phyloP scores from a whole-genome alignment of 164 flowering plant species.

The Vitis cinerea region DNA sequence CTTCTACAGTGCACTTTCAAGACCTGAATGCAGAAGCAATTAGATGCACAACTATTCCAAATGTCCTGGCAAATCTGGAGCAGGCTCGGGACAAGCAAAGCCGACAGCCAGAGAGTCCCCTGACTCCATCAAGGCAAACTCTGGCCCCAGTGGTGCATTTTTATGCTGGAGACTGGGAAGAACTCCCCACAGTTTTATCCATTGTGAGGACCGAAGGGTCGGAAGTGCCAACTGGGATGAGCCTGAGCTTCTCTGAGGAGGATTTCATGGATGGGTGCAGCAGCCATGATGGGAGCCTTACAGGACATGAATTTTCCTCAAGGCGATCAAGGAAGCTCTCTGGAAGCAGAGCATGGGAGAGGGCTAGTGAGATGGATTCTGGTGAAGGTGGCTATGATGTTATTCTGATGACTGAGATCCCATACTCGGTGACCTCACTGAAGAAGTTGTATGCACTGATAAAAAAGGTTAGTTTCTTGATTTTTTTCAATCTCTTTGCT shows the following conservation, averaged over 20 bases:
- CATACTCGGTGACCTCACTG: constrained; percentile 60
- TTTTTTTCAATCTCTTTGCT: background rate
- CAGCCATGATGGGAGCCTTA: constrained; percentile 84
- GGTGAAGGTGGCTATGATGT: constrained; percentile 88
- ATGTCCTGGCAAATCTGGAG: constrained; percentile 89
- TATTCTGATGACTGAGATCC: constrained; percentile 80
- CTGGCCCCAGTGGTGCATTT: constrained; percentile 70
- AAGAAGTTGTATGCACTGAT: constrained; percentile 74
- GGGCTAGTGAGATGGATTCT: constrained; percentile 67
- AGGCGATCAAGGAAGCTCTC: constrained; percentile 89
- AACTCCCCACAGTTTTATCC: constrained; percentile 75
- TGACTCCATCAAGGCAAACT: constrained; percentile 81
- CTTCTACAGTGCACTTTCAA: constrained; percentile 78
- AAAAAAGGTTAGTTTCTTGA: constrained; percentile 60
- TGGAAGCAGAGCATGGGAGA: constrained; percentile 92
- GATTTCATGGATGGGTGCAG: constrained; percentile 85
- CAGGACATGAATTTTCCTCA: constrained; percentile 57
- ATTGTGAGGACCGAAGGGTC: constrained; percentile 49
- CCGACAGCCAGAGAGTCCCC: constrained; percentile 79
- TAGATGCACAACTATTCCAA: constrained; percentile 84
- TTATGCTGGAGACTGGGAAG: constrained; percentile 94
- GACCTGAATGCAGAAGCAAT: constrained; percentile 80
- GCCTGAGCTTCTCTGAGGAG: constrained; percentile 81
- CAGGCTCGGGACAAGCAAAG: constrained; percentile 83
- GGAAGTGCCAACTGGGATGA: constrained; percentile 56